Evolutionary conservation across 129 eudicot genomes (phyloP).

Genomic region (Apium graveolens): DNA sequence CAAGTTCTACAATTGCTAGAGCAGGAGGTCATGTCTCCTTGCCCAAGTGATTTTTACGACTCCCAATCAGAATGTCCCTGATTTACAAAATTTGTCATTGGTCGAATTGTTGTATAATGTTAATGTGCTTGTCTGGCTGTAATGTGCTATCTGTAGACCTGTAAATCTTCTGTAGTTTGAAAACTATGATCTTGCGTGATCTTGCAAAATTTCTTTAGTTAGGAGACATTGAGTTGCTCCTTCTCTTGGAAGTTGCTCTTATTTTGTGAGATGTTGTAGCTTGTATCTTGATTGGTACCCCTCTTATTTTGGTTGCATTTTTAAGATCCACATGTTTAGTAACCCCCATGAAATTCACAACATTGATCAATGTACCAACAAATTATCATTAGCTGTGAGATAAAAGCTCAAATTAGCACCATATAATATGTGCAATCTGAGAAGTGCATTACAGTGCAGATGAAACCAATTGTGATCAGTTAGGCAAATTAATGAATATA

Average conservation of each 20-base stretch:
- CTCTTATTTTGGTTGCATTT: too few species aligned
- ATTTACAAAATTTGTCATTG: background rate
- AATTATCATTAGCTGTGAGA: too few species aligned
- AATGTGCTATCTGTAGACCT: background rate
- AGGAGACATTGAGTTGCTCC: background rate
- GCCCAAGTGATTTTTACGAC: slow-evolving; percentile 84
- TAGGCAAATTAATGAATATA: background rate
- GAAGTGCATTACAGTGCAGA: too few species aligned
- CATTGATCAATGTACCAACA: too few species aligned
- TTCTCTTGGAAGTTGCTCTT: background rate
- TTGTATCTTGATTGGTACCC: too few species aligned
- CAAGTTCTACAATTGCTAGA: slow-evolving; percentile 78
- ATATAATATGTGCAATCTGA: background rate
- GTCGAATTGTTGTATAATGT: background rate
- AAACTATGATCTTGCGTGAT: background rate
- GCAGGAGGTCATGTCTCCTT: slow-evolving; percentile 96
- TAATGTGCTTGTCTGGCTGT: background rate
- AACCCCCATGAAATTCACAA: too few species aligned
- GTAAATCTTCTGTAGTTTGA: slow-evolving; percentile 1
- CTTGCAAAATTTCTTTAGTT: background rate
- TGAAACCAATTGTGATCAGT: background rate
- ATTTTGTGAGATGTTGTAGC: background rate
- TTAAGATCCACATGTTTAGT: too few species aligned
- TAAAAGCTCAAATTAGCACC: background rate
- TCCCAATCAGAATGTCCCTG: slow-evolving; percentile 71